A percentile compares a stretch with the other conserved stretches of the same genome.
phyloP scores from a whole-genome alignment of 345 rosid genomes.

The Eucalyptus brandiana region DNA sequence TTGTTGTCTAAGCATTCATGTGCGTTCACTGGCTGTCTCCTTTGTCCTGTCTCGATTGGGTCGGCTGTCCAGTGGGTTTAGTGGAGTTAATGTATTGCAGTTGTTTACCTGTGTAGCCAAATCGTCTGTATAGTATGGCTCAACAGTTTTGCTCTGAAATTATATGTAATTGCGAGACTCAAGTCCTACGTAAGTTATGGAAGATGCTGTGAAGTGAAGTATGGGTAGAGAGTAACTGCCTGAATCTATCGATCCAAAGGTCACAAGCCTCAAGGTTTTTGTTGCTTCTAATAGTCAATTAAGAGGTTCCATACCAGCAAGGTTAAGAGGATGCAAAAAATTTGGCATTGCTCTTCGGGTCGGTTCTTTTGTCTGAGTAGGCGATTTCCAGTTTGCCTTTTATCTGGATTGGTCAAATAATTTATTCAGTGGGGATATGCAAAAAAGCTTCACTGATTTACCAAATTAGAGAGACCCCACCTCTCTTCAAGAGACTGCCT shows the following conservation, averaged over 20 bases:
- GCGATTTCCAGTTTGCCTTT: slow-evolving; percentile 1
- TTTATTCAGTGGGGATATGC: slow-evolving; percentile 15
- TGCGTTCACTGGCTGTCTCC: not conserved
- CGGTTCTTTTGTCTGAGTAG: not conserved
- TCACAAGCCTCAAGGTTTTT: not conserved
- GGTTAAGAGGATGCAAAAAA: not conserved
- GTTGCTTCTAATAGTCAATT: not conserved
- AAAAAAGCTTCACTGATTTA: slow-evolving; percentile 2
- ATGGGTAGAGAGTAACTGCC: not conserved
- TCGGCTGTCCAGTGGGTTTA: not conserved
- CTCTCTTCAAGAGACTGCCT: not conserved
- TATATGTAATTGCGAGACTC: not conserved
- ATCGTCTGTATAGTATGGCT: not conserved
- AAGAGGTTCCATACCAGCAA: not conserved
- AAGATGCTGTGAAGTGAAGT: not conserved
- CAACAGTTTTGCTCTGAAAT: not conserved
- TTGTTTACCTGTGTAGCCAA: not conserved
- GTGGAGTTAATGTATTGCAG: not conserved
- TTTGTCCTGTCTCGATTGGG: not conserved
- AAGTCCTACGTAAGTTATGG: not conserved
- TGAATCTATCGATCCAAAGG: not conserved
- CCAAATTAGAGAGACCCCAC: not conserved
- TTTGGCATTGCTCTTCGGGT: not conserved
- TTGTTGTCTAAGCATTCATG: not conserved
- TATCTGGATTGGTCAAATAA: slow-evolving; percentile 19